phyloP scores from a whole-genome alignment of 1,284 basidiomycete genomes.

The Grifola frondosa region DNA sequence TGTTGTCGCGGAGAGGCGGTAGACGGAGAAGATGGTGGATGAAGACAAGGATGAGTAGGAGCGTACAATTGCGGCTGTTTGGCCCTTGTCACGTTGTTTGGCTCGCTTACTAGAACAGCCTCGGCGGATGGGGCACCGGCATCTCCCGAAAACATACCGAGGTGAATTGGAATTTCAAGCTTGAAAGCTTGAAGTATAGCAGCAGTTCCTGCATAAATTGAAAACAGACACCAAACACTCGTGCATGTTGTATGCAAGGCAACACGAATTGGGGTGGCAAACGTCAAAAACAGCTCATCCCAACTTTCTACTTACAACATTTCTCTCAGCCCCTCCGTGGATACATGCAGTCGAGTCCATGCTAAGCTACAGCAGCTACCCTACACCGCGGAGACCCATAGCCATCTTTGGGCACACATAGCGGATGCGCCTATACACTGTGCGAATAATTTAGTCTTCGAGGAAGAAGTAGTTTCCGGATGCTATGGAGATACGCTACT shows the following conservation, averaged over 20 bases:
- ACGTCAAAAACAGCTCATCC: too few relatives aligned
- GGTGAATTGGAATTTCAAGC: too few relatives aligned
- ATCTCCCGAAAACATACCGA: conserved; percentile 12
- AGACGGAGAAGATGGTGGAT: conserved; percentile 24
- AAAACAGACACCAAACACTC: too few relatives aligned
- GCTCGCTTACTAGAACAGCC: conserved; percentile 24
- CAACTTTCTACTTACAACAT: too few relatives aligned
- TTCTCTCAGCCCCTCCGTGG: conserved; percentile 1
- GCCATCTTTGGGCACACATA: conserved; percentile 10
- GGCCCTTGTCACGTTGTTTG: conserved; percentile 28
- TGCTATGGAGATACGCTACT: conserved; percentile 39
- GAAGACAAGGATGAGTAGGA: conserved; percentile 23
- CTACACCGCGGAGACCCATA: conserved; percentile 19
- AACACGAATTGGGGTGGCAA: too few relatives aligned
- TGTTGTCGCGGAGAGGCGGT: conserved; percentile 16
- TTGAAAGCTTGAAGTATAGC: too few relatives aligned
- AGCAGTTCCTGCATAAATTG: too few relatives aligned
- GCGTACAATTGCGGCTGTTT: conserved; percentile 20
- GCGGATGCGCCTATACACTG: conserved; percentile 3
- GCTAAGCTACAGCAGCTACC: conserved; percentile 26
- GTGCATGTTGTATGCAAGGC: too few relatives aligned
- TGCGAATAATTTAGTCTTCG: conserved; percentile 53
- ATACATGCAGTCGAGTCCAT: not conserved
- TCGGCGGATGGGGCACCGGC: conserved; percentile 15
- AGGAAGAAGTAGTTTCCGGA: conserved; percentile 89